Evolutionary conservation across 768 basidiomycete species (phyloP).

Genomic region (Hemileccinum rubropunctum): DNA sequence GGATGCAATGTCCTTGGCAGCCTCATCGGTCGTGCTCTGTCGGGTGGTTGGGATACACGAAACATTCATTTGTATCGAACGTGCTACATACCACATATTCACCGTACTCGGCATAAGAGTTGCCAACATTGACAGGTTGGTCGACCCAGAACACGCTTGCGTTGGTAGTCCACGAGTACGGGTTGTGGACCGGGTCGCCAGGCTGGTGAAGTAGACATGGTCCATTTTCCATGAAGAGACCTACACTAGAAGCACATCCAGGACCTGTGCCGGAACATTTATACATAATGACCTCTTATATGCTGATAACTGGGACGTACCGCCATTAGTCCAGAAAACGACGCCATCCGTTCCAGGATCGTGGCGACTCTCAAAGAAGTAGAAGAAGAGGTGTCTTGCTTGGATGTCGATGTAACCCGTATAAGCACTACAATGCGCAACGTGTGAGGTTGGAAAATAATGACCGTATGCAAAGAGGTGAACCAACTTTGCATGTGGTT

Average conservation of each 20-base stretch:
- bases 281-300: not conserved
- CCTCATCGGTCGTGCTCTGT: constrained; percentile 63
- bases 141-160: constrained; percentile 50
- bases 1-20: constrained; percentile 66
- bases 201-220: constrained; percentile 56
- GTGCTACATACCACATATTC: constrained; percentile 35
- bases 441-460: constrained; percentile 27
- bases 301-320: constrained; percentile 34
- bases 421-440: constrained; percentile 40
- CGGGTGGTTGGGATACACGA: not conserved
- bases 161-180: constrained; percentile 65
- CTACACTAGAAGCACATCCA: constrained; percentile 58
- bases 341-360: constrained; percentile 57
- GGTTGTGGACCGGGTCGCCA: constrained; percentile 50
- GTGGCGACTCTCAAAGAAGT: constrained; percentile 70
- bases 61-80: not conserved
- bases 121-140: constrained; percentile 46
- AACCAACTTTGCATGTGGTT: not conserved
- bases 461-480: not conserved
- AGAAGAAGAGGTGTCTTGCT: constrained; percentile 66
- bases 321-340: constrained; percentile 57
- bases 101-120: constrained; percentile 43
- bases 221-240: constrained; percentile 72
- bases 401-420: constrained; percentile 69
- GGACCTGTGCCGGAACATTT: constrained; percentile 31